Conservation (phyloP, 306 rosid genomes). For the Luffa aegyptiaca region DNA sequence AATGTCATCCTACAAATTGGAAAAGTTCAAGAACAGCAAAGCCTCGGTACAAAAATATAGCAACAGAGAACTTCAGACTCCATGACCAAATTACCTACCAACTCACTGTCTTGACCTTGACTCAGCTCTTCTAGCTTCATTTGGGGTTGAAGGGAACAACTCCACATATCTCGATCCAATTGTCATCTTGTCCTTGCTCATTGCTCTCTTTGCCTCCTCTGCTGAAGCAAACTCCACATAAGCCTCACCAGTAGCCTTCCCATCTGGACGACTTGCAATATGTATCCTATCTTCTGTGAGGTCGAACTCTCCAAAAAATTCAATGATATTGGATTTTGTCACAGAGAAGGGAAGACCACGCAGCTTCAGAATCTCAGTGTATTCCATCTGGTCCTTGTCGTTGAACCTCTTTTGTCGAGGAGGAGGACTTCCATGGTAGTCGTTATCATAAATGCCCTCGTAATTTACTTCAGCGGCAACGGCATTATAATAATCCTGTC, state of each 20-base stretch:
- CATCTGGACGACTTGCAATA: slow-evolving; percentile 91
- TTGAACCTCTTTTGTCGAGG: slow-evolving; percentile 73
- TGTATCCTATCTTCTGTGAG: slow-evolving; percentile 69
- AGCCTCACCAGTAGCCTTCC: slow-evolving; percentile 98
- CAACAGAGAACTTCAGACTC: neutral
- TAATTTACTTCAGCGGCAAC: slow-evolving; percentile 76
- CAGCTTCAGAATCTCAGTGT: slow-evolving; percentile 92
- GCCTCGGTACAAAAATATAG: slow-evolving; percentile 3
- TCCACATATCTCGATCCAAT: slow-evolving; percentile 98
- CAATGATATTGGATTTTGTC: slow-evolving; percentile 56
- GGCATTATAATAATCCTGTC: slow-evolving; percentile 90
- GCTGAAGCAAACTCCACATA: slow-evolving; percentile 79
- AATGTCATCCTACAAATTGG: slow-evolving; percentile 2
- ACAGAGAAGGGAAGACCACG: slow-evolving; percentile 85
- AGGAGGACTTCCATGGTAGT: slow-evolving; percentile 93
- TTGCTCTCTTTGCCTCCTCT: slow-evolving; percentile 88
- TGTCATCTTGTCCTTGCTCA: slow-evolving; percentile 95
- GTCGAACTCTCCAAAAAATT: slow-evolving; percentile 68
- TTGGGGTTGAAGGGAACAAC: slow-evolving; percentile 94
- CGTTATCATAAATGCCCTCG: slow-evolving; percentile 81
- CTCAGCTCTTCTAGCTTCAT: slow-evolving; percentile 93
- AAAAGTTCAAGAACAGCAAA: slow-evolving; percentile 1
- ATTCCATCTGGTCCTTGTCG: slow-evolving; percentile 91
- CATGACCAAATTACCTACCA: neutral
- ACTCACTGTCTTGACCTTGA: slow-evolving; percentile 90